Percentiles rank a stretch among this genome's conserved stretches.
These are phyloP conservation scores for Globisporangium nunn DNA, from an alignment of 352 stramenopile genomes.

Conservation along the genomic window DNA sequence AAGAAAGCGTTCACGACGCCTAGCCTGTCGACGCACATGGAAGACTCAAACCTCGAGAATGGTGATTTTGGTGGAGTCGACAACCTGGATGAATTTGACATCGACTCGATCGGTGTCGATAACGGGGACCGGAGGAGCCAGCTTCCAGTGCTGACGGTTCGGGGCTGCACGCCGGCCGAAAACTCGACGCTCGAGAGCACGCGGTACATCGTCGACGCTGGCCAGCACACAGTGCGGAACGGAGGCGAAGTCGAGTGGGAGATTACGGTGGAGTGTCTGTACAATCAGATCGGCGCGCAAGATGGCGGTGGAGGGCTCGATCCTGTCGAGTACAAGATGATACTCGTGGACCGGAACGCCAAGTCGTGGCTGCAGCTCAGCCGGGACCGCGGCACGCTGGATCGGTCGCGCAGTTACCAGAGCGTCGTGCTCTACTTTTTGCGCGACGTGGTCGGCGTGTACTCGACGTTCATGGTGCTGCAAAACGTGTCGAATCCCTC, in stretches of 20 bases:
- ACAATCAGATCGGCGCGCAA: conserved; percentile 22
- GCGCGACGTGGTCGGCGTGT: conserved; percentile 73
- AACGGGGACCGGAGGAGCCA: conserved; percentile 32
- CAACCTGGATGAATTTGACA: conserved; percentile 73
- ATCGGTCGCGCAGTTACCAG: conserved; percentile 68
- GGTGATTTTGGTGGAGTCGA: conserved; percentile 45
- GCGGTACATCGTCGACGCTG: conserved; percentile 82
- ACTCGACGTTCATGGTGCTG: conserved; percentile 81
- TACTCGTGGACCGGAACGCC: conserved; percentile 65
- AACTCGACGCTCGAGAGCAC: conserved; percentile 79
- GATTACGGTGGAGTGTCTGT: conserved; percentile 81
- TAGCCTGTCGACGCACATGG: conserved; percentile 29
- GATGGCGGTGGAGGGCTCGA: conserved; percentile 29
- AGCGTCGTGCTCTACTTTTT: conserved; percentile 82
- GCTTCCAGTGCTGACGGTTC: conserved; percentile 53
- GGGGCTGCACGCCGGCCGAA: conserved; percentile 75
- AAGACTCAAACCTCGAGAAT: conserved; percentile 31
- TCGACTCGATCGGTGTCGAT: conserved; percentile 53
- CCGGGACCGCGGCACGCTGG: conserved; percentile 68
- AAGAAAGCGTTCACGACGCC: conserved; percentile 32
- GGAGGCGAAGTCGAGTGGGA: conserved; percentile 86
- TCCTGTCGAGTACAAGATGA: conserved; percentile 69
- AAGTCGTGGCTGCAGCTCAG: conserved; percentile 79
- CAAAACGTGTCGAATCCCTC: conserved; percentile 78
- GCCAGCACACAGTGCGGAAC: conserved; percentile 82